Conservation (phyloP, 225 moss, liverwort and hornwort species). For the Pseudoscleropodium purum region DNA sequence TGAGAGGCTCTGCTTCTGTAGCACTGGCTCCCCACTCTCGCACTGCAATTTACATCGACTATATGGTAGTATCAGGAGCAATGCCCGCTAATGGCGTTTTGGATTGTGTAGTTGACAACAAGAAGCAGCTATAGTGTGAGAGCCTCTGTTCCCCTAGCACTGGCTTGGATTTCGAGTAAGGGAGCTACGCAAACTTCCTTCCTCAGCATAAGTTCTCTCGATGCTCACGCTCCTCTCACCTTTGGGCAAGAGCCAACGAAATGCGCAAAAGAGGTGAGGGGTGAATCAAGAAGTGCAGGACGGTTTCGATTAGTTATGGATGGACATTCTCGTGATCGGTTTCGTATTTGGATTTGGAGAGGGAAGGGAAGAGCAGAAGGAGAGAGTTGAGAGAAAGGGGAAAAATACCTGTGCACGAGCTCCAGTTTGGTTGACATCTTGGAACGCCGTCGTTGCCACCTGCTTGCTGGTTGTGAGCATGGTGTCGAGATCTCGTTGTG, state of each 20-base stretch:
- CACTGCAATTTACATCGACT: neutral
- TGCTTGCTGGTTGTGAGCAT: neutral
- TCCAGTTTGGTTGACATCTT: conserved; percentile 4
- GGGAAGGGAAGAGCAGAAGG: neutral
- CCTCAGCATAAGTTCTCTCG: neutral
- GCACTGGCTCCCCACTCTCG: neutral
- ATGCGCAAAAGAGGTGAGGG: neutral
- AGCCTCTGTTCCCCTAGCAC: neutral
- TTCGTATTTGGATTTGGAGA: neutral
- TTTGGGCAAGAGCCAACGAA: too few relatives aligned
- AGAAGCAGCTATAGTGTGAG: neutral
- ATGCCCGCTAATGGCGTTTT: neutral
- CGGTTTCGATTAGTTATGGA: neutral
- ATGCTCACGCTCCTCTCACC: neutral
- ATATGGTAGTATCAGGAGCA: neutral
- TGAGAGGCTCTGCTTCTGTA: neutral
- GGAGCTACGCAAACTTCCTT: neutral
- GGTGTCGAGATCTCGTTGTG: neutral
- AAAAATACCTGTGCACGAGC: conserved; percentile 3
- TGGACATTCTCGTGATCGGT: neutral
- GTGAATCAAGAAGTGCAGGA: neutral
- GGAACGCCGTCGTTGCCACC: neutral
- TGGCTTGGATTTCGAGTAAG: neutral
- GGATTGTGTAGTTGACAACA: neutral
- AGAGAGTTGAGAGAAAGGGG: neutral